Percentiles rank a stretch among this genome's conserved stretches.
Evolutionary conservation across 1,284 basidiomycete species (phyloP).

Genomic region (Vanrija sp.): DNA sequence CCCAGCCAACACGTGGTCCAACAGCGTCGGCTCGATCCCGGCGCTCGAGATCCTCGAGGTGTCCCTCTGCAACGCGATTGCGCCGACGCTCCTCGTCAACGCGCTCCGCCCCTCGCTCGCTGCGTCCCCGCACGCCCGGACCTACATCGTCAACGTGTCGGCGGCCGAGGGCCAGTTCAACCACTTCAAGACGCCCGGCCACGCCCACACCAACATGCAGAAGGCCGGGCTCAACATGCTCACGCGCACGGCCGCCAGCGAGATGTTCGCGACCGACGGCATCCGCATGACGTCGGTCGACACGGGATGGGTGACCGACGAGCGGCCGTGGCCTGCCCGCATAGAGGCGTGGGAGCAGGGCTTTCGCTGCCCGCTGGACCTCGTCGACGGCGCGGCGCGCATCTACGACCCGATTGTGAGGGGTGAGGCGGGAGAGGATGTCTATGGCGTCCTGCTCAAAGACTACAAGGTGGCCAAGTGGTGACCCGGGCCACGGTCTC

Average conservation of each 20-base stretch:
- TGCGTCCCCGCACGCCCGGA: not conserved
- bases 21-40: not conserved
- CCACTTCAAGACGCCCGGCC: not conserved
- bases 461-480: not conserved
- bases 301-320: not conserved
- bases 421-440: not conserved
- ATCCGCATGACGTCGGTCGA: not conserved
- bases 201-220: constrained; percentile 1
- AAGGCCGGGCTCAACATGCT: not conserved
- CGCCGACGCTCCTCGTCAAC: not conserved
- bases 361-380: not conserved
- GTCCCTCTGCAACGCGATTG: not conserved
- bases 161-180: not conserved
- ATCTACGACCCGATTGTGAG: not conserved
- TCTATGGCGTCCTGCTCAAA: not conserved
- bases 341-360: too few species aligned
- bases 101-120: not conserved
- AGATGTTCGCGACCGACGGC: not conserved
- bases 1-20: not conserved
- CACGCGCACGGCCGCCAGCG: not conserved
- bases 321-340: not conserved
- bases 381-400: not conserved
- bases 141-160: not conserved
- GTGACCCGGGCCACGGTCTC: not conserved
- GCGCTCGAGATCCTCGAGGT: not conserved